Percentiles rank a stretch among this genome's conserved stretches.
phyloP scores from a whole-genome alignment of 345 rosid species.

The Anacardium occidentale region DNA sequence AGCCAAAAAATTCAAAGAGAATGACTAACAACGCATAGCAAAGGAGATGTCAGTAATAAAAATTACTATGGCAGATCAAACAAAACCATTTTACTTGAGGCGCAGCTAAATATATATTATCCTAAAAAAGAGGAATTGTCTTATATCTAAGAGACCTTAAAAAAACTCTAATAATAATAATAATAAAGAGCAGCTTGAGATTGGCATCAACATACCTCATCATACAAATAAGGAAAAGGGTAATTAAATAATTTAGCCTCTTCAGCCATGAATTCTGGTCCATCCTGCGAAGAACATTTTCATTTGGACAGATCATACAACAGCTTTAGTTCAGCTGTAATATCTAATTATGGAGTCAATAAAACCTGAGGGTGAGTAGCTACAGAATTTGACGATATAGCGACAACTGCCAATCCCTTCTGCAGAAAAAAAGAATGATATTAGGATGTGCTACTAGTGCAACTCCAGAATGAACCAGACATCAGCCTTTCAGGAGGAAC shows the following conservation, averaged over 20 bases:
- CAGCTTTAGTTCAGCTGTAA: slow-evolving; percentile 26
- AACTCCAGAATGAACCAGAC: slow-evolving; percentile 11
- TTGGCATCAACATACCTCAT: slow-evolving; percentile 49
- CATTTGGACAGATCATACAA: slow-evolving; percentile 23
- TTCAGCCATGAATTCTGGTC: slow-evolving; percentile 86
- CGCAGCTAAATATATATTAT: not conserved
- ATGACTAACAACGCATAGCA: not conserved
- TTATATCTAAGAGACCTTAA: not conserved
- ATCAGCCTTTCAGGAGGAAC: slow-evolving; percentile 14
- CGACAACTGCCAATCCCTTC: slow-evolving; percentile 93
- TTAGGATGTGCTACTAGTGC: not conserved
- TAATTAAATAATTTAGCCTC: slow-evolving; percentile 66
- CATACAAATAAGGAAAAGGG: slow-evolving; percentile 84
- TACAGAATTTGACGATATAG: slow-evolving; percentile 82
- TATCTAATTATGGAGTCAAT: slow-evolving; percentile 34
- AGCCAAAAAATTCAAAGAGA: not conserved
- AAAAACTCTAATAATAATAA: not conserved
- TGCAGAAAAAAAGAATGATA: slow-evolving; percentile 32
- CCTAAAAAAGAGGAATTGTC: not conserved
- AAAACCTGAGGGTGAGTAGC: slow-evolving; percentile 86
- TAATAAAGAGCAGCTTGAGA: not conserved
- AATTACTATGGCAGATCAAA: not conserved
- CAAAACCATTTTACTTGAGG: not conserved
- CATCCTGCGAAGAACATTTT: slow-evolving; percentile 64
- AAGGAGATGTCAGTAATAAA: not conserved